Base-by-base conservation (phyloP, 768 basidiomycete species). In the Amanita fuliginea region DNA sequence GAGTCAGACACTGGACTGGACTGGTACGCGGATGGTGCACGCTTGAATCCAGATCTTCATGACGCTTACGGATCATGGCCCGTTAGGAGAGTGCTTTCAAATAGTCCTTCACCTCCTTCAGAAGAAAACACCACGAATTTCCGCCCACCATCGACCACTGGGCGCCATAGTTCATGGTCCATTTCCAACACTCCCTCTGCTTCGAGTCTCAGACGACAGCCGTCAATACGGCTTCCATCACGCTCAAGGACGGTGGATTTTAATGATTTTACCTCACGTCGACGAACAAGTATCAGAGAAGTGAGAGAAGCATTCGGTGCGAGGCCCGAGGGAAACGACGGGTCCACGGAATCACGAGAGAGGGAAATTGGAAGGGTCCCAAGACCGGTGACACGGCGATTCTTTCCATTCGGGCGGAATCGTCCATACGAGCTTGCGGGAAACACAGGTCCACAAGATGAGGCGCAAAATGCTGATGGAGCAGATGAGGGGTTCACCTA, bases 181-280 rank as follows among this genome's bases (percentile, higher is more conserved):
- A 54, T 62, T 24, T 55, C 59, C 13, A 52, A 55, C 14, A 42
- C 62, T 35, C 24, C 54, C 8, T 46, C 54, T 1, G 46, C 59
- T 6, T 54, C 62, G 8, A 58, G 62, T 5, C 63, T 83, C 14
- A 65, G 70, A 14, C 77, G 84, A 30, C 80, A 81, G 53, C 63
- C 77, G 0, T 78, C 81, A 18, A 68, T 83, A 42, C 81, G 83
- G 22, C 81, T 82, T 19, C 70, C 77, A 1, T 57, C 67, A 28
- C 68, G 74, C 4, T 72, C 73, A 24, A 68, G 83, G 30, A 69
- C 76, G 11, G 70, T 77, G 11, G 84, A 87, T 54, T 86, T 88
- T 61, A 80, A 73, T 57, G 85, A 87, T 22, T 86, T 83, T 54
- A 81, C 84, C 0, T 62, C 75, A 19, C 78, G 78, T 10, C 77